phyloP scores from a whole-genome alignment of 1,284 basidiomycete genomes.

The Xanthoconium separans region DNA sequence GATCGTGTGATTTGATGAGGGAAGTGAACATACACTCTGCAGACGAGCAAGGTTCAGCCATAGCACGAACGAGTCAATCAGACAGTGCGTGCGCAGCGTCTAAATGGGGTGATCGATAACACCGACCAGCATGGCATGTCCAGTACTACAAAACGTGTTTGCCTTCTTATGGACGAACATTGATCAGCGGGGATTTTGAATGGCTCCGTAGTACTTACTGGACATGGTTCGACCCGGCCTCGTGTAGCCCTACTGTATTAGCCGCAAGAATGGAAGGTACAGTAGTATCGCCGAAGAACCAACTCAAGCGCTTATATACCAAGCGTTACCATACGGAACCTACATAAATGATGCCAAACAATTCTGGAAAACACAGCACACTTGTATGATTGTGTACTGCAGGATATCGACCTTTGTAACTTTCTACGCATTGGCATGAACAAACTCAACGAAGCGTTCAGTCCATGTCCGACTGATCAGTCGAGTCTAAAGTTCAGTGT shows the following conservation, averaged over 20 bases:
- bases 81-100: neutral
- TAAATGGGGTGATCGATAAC: neutral
- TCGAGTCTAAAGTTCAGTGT: conserved; percentile 10
- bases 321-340: neutral
- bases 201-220: neutral
- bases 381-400: conserved; percentile 5
- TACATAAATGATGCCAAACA: neutral
- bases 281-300: neutral
- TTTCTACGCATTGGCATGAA: conserved; percentile 12
- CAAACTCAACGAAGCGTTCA: conserved; percentile 30
- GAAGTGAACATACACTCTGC: conserved; percentile 7
- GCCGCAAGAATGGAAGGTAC: conserved; percentile 4
- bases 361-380: neutral
- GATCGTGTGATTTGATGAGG: conserved; percentile 22
- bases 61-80: neutral
- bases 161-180: neutral
- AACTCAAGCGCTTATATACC: neutral
- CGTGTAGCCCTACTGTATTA: neutral
- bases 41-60: conserved; percentile 8
- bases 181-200: neutral
- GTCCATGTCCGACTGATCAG: conserved; percentile 24
- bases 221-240: too few relatives aligned
- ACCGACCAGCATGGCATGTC: neutral
- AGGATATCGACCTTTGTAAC: neutral
- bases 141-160: conserved; percentile 13